Conservation (phyloP, 1,284 basidiomycete species). For the Trametes sp. region DNA sequence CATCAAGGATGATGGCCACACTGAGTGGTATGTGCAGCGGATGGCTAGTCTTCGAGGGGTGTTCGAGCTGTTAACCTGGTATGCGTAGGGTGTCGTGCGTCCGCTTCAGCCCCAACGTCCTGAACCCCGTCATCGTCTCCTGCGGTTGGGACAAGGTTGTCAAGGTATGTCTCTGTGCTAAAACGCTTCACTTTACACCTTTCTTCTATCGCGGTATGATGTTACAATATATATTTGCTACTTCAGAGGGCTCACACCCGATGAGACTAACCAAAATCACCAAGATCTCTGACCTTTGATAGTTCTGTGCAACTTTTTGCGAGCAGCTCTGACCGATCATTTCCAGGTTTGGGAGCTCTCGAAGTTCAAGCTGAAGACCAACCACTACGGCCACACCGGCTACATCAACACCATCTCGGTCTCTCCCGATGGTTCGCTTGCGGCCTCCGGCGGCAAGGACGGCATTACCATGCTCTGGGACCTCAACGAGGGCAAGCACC, state of each 20-base stretch:
- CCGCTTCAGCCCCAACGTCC: conserved; percentile 98
- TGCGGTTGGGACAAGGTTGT: conserved; percentile 99
- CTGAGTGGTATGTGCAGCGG: conserved; percentile 77
- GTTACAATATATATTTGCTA: conserved; percentile 78
- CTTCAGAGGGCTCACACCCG: conserved; percentile 75
- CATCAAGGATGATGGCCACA: conserved; percentile 98
- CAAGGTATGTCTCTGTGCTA: conserved; percentile 77
- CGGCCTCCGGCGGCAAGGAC: conserved; percentile 99
- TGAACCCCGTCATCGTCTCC: conserved; percentile 99
- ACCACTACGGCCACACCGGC: conserved; percentile 99
- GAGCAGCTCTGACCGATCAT: conserved; percentile 27
- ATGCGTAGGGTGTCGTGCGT: conserved; percentile 93
- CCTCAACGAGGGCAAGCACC: conserved; percentile 99
- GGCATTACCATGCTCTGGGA: conserved; percentile 99
- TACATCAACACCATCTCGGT: conserved; percentile 99
- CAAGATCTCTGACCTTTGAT: conserved; percentile 73
- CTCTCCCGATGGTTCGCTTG: conserved; percentile 98
- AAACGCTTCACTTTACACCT: conserved; percentile 5
- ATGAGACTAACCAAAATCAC: conserved; percentile 77
- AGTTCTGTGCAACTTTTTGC: neutral
- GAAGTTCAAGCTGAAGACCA: conserved; percentile 99
- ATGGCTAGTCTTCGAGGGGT: conserved; percentile 7
- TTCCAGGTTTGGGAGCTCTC: conserved; percentile 98
- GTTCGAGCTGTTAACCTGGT: too few species aligned
- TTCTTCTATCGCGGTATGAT: conserved; percentile 49